Percentiles rank a stretch among this genome's conserved stretches.
Conservation (phyloP, 2,329 filamentous ascomycete genomes). For the Biscogniauxia sp. region DNA sequence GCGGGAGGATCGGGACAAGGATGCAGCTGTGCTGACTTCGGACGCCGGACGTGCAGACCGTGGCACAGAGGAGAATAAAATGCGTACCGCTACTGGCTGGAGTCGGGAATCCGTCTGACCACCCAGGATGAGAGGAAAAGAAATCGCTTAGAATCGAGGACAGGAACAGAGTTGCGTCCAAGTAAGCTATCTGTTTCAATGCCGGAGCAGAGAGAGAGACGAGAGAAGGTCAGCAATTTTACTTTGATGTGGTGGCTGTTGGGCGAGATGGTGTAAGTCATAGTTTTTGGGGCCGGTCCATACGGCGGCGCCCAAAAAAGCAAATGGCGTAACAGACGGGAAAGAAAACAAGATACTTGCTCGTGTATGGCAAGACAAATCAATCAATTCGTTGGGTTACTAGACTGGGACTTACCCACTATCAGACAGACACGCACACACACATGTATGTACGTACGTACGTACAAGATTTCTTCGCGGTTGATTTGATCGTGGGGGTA, state of each 20-base stretch:
- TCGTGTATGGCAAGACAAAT: no score
- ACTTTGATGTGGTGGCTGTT: not conserved
- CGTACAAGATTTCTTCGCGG: not conserved
- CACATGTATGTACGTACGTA: conserved; percentile 2
- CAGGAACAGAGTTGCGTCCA: not conserved
- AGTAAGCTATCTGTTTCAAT: not conserved
- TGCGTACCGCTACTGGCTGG: conserved; percentile 6
- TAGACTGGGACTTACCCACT: no score
- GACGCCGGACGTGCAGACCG: not conserved
- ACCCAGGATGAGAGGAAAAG: conserved; percentile 15
- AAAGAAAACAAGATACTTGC: no score
- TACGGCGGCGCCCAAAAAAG: not conserved
- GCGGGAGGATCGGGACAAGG: not conserved
- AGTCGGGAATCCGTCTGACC: conserved; percentile 10
- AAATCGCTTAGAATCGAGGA: conserved; percentile 6
- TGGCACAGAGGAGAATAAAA: not conserved
- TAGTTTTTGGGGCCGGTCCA: not conserved
- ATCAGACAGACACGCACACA: no score
- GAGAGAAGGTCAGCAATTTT: not conserved
- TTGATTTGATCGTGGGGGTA: not conserved
- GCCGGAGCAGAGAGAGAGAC: not conserved
- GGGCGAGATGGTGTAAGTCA: not conserved
- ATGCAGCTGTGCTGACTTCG: conserved; percentile 1
- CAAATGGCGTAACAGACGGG: not conserved
- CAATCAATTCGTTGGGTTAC: not conserved